Base-by-base conservation (phyloP, 208 protist genomes). In the Vickermania ingenoplastis region DNA sequence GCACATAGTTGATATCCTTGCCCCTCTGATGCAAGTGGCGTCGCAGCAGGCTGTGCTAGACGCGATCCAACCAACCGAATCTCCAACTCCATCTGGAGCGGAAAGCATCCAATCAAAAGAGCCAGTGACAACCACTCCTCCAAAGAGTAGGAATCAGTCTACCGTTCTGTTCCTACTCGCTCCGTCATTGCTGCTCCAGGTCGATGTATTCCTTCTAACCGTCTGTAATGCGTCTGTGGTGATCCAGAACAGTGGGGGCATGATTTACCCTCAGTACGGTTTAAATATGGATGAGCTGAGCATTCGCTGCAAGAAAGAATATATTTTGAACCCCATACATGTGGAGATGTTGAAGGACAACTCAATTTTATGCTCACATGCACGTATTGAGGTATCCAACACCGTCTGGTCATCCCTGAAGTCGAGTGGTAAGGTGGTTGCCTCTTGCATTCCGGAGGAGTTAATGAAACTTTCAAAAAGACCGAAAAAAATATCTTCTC, bases 141-240 rank as follows among this genome's bases (percentile, higher is more conserved):
- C n/a, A n/a, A n/a, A n/a, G n/a, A n/a, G n/a, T n/a, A n/a, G n/a
- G n/a, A n/a, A n/a, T n/a, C n/a, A n/a, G n/a, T n/a, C n/a, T n/a
- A n/a, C n/a, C n/a, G n/a, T n/a, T n/a, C 59, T 55, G 11, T 73
- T 63, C 57, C 13, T 75, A 49, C 45, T 68, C 27, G 36, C 73
- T 17, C 68, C 76, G 13, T 30, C 31, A 2, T 7, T 73, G 7
- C 21, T 31, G 1, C 14, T 77, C n/a, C 51, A 21, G 24, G 22
- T 78, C 23, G 71, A 78, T 27, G 57, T 65, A 53, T 48, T 78
- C 21, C 14, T 29, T 1, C 53, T 82, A 0, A 71, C 61, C 0
- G 17, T 75, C 3, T 71, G 49, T 23, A 23, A 41, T 1, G 41
- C 41, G 13, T 51, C 64, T 3, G 29, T 53, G 21, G 51, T 63